Percentiles rank a stretch among this genome's conserved stretches.
phyloP scores from a whole-genome alignment of 139 green algal species.

The Dunaliella primolecta region DNA sequence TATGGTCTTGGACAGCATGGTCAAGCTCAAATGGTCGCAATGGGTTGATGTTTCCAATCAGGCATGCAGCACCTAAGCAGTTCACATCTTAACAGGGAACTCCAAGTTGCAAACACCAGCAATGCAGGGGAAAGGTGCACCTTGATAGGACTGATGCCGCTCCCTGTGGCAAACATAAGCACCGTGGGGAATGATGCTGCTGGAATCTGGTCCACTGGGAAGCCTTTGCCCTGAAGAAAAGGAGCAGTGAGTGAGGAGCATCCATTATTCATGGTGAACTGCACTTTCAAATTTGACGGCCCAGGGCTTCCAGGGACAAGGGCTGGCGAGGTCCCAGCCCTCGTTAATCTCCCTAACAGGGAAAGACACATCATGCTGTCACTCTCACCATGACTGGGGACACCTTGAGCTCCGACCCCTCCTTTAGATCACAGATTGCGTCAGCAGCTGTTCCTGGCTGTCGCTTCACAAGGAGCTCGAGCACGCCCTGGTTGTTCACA shows the following conservation, averaged over 20 bases:
- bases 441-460: slow-evolving; percentile 56
- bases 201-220: slow-evolving; percentile 76
- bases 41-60: too few relatives aligned
- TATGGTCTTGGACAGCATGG: too few relatives aligned
- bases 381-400: slow-evolving; percentile 23
- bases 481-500: slow-evolving; percentile 26
- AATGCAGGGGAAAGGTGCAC: too few relatives aligned
- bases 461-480: slow-evolving; percentile 73
- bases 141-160: slow-evolving; percentile 73
- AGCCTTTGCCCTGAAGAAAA: slow-evolving; percentile 68
- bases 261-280: not conserved
- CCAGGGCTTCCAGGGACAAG: not conserved
- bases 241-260: not conserved
- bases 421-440: slow-evolving; percentile 41
- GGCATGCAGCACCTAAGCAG: too few relatives aligned
- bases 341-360: too few relatives aligned
- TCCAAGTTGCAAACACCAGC: too few relatives aligned
- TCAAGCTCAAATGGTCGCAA: too few relatives aligned
- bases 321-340: not conserved
- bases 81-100: too few relatives aligned
- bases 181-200: slow-evolving; percentile 42
- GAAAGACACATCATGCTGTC: too few relatives aligned
- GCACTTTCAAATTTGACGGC: not conserved
- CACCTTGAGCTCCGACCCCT: slow-evolving; percentile 35
- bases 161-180: slow-evolving; percentile 65